Conservation (phyloP, 352 stramenopile genomes). For the Pythium utonaiense region DNA sequence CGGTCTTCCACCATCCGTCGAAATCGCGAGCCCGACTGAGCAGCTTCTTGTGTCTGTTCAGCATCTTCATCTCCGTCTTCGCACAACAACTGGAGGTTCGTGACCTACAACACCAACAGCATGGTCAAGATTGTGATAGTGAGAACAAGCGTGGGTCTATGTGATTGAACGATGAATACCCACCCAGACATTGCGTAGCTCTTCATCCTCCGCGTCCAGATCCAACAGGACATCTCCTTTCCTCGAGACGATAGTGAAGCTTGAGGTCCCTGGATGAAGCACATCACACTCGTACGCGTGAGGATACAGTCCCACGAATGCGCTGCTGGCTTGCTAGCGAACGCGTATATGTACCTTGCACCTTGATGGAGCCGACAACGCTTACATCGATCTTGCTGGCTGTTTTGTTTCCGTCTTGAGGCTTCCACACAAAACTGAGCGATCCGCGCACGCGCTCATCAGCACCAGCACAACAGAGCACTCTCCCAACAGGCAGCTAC, state of each 20-base stretch:
- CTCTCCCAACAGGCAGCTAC: not conserved
- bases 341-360: slow-evolving; percentile 29
- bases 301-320: no score
- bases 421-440: slow-evolving; percentile 67
- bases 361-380: slow-evolving; percentile 48
- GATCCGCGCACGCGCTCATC: not conserved
- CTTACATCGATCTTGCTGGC: slow-evolving; percentile 47
- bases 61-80: slow-evolving; percentile 44
- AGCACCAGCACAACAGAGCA: not conserved
- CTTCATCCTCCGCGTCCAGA: slow-evolving; percentile 61
- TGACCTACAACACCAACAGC: no score
- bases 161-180: no score
- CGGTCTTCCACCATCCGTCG: slow-evolving; percentile 74
- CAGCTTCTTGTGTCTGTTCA: slow-evolving; percentile 27
- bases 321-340: not conserved
- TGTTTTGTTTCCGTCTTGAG: slow-evolving; percentile 49
- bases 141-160: no score
- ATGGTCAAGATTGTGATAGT: no score
- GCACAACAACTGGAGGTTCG: slow-evolving; percentile 67
- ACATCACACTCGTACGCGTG: no score
- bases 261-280: slow-evolving; percentile 27
- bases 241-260: slow-evolving; percentile 50
- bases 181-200: slow-evolving; percentile 64
- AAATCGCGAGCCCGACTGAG: slow-evolving; percentile 43
- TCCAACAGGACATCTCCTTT: slow-evolving; percentile 67